These are phyloP conservation scores for Ascoidea asiatica DNA, from an alignment of 805 yeast species.

Conservation along the genomic window DNA sequence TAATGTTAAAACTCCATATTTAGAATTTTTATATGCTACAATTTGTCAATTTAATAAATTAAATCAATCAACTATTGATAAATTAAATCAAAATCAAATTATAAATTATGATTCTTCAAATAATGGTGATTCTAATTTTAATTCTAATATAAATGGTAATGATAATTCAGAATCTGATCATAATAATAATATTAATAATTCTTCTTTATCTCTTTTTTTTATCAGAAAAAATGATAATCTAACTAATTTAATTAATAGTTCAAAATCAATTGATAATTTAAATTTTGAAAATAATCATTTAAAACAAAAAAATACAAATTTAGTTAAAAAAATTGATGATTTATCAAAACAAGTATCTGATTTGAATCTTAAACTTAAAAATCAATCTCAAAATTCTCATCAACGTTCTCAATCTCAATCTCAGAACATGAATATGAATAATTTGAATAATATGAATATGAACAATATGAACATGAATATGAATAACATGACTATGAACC, in stretches of 20 bases:
- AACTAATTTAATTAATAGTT: not conserved
- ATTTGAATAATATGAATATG: too few species aligned
- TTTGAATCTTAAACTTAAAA: not conserved
- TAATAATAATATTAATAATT: too few species aligned
- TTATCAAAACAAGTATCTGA: not conserved
- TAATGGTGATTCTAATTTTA: too few species aligned
- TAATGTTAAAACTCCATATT: slow-evolving; percentile 76
- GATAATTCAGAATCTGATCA: not conserved
- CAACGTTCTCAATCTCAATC: too few species aligned
- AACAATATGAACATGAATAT: too few species aligned
- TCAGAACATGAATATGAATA: too few species aligned
- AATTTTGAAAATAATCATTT: too few species aligned
- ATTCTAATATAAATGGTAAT: too few species aligned
- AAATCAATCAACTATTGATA: not conserved
- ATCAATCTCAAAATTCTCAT: not conserved
- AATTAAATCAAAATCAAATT: too few species aligned
- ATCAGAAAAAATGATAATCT: not conserved
- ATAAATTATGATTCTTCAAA: not conserved
- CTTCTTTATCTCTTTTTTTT: not conserved
- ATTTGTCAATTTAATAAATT: slow-evolving; percentile 48
- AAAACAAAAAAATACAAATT: not conserved
- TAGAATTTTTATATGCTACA: slow-evolving; percentile 75
- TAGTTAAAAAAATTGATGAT: not conserved
- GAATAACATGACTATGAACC: too few species aligned
- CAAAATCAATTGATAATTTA: too few species aligned